Conservation (phyloP, 257 asterid genomes). For the Nicotiana sylvestris region DNA sequence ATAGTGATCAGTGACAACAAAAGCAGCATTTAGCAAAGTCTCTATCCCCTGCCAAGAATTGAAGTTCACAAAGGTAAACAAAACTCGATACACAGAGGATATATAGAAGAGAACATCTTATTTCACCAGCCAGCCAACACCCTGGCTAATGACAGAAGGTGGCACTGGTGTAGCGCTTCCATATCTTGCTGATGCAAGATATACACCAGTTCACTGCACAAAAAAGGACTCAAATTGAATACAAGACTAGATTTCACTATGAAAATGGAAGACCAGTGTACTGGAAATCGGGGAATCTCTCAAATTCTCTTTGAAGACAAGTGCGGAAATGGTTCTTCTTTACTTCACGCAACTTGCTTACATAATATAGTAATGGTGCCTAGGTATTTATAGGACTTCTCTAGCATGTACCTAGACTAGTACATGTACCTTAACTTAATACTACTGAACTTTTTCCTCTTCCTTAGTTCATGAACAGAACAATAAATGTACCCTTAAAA, state of each 20-base stretch:
- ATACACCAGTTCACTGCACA: constrained; percentile 67
- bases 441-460: no score
- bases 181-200: constrained; percentile 74
- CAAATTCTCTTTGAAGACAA: no score
- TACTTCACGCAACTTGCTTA: no score
- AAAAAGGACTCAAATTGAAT: background rate
- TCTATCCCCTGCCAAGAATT: constrained; percentile 50
- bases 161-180: constrained; percentile 89
- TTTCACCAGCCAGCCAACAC: constrained; percentile 78
- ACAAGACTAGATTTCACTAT: background rate
- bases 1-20: constrained; percentile 46
- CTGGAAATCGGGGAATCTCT: no score
- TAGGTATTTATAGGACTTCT: no score
- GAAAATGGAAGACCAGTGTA: background rate
- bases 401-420: no score
- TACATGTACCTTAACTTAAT: no score
- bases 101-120: background rate
- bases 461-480: no score
- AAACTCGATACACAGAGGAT: background rate
- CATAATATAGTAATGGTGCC: no score
- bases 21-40: constrained; percentile 56
- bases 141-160: constrained; percentile 75
- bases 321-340: no score
- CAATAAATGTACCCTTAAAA: no score
- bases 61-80: background rate